A percentile compares a stretch with the other conserved stretches of the same genome.
phyloP scores from a whole-genome alignment of 495 filamentous ascomycete species.

The Schizothecium vesticola region DNA sequence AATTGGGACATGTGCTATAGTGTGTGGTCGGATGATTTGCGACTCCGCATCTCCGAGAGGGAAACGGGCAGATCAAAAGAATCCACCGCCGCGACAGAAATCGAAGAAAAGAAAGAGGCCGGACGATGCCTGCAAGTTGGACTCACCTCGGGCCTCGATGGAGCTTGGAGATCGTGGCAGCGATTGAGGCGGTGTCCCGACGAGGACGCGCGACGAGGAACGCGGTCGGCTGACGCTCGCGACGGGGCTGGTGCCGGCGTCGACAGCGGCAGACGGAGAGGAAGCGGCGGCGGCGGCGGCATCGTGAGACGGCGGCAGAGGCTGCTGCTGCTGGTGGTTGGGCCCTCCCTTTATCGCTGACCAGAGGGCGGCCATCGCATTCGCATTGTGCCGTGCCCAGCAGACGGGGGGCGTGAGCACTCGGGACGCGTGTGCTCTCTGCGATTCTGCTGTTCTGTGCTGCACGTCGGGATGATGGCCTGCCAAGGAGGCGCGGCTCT shows the following conservation, averaged over 20 bases:
- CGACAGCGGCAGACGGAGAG: not conserved
- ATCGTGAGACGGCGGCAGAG: conserved; percentile 7
- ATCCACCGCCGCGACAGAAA: not conserved
- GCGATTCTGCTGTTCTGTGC: not conserved
- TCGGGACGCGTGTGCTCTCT: not conserved
- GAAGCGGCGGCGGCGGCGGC: not conserved
- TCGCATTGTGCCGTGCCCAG: conserved; percentile 1
- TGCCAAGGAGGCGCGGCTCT: conserved; percentile 1
- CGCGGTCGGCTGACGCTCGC: not conserved
- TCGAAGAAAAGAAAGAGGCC: not conserved
- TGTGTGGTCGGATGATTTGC: not conserved
- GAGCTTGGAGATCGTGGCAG: conserved; percentile 19
- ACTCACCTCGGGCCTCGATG: conserved; percentile 17
- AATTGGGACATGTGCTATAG: not conserved
- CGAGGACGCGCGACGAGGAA: not conserved
- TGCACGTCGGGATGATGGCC: not conserved
- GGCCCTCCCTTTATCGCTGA: conserved; percentile 20
- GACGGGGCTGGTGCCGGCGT: not conserved
- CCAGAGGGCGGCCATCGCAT: conserved; percentile 21
- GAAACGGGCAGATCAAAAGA: not conserved
- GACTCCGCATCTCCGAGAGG: not conserved
- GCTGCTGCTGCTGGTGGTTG: not conserved
- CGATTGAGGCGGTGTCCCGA: conserved; percentile 6
- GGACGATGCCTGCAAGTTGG: not conserved
- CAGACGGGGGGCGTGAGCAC: not conserved